Evolutionary conservation across 345 rosid species (phyloP).

Genomic region (Atalantia buxifolia): DNA sequence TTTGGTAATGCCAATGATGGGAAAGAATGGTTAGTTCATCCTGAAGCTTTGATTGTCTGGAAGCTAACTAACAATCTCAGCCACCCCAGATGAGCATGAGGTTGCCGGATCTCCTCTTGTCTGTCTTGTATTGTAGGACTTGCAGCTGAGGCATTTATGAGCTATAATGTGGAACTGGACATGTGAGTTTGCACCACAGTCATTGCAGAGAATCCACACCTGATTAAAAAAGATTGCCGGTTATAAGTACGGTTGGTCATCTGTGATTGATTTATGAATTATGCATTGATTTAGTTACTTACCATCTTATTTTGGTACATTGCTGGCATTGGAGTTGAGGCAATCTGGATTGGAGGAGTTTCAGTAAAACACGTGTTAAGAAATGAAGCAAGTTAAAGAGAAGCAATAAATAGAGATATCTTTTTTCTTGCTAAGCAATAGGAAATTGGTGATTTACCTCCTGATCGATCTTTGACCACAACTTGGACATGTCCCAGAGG

Average conservation of each 20-base stretch:
- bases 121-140: constrained; percentile 79
- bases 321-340: constrained; percentile 75
- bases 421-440: neutral
- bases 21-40: constrained; percentile 5
- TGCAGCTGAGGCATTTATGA: constrained; percentile 62
- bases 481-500: constrained; percentile 61
- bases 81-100: constrained; percentile 47
- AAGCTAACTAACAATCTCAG: constrained; percentile 49
- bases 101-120: constrained; percentile 48
- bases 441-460: constrained; percentile 46
- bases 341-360: constrained; percentile 44
- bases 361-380: neutral
- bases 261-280: neutral
- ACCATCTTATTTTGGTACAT: constrained; percentile 66
- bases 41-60: neutral
- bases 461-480: constrained; percentile 78
- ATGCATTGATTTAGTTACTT: constrained; percentile 6
- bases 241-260: neutral
- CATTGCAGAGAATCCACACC: constrained; percentile 95
- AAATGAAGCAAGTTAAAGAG: neutral
- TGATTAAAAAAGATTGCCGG: constrained; percentile 11
- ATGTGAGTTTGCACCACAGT: constrained; percentile 56
- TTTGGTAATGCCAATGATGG: neutral
- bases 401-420: neutral
- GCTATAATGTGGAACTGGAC: constrained; percentile 74